Conservation (phyloP, 305 asterid genomes). For the Fraxinus sp. region DNA sequence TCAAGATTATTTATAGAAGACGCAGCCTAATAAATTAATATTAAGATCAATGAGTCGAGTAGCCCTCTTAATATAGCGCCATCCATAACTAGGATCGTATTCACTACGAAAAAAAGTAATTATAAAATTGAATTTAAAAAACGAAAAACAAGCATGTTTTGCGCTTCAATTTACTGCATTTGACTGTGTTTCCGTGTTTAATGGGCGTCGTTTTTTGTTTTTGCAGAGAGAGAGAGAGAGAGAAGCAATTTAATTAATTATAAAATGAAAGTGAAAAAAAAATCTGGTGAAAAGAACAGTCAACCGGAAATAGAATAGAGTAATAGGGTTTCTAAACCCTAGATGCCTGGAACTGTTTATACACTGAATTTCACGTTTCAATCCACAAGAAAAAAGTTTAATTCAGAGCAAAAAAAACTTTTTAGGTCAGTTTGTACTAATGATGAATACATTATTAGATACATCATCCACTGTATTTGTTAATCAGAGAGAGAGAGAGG, state of each 20-base stretch:
- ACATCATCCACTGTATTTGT: not conserved
- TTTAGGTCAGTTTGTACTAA: not conserved
- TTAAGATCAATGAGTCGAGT: not conserved
- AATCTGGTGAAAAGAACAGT: not conserved
- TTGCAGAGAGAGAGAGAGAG: constrained; percentile 15
- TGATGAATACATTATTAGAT: not conserved
- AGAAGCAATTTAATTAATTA: not conserved
- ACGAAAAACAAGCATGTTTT: not conserved
- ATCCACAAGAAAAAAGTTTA: not conserved
- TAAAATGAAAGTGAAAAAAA: not conserved
- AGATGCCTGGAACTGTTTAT: constrained; percentile 19
- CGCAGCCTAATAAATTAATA: not conserved
- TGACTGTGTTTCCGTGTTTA: constrained; percentile 38
- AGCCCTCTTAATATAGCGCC: not conserved
- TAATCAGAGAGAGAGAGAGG: not conserved
- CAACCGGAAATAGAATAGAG: constrained; percentile 29
- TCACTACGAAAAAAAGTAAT: not conserved
- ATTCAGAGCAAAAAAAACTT: not conserved
- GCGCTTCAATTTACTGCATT: constrained; percentile 20
- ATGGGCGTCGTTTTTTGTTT: constrained; percentile 36
- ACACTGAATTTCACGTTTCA: constrained; percentile 29
- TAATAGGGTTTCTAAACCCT: constrained; percentile 25
- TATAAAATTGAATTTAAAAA: not conserved
- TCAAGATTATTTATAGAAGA: not conserved
- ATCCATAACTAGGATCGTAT: not conserved